Percentiles rank a stretch among this genome's conserved stretches.
phyloP scores from a whole-genome alignment of 2,329 filamentous ascomycete species.

The Hypoxylon sp. region DNA sequence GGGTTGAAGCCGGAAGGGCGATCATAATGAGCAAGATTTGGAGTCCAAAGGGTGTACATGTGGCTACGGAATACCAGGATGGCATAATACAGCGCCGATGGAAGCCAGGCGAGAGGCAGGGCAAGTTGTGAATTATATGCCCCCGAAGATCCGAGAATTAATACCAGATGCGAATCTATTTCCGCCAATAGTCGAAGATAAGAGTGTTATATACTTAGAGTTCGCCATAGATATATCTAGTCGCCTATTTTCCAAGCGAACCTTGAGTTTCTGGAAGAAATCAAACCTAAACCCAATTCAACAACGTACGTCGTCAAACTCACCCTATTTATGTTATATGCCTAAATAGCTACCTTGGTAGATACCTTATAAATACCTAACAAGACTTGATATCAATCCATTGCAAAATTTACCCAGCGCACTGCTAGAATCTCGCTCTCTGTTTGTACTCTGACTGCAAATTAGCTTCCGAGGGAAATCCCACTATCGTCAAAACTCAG shows the following conservation, averaged over 20 bases:
- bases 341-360: no score
- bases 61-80: slow-evolving; percentile 70
- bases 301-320: no score
- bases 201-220: neutral
- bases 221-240: neutral
- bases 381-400: no score
- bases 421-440: no score
- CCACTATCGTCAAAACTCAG: neutral
- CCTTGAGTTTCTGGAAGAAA: no score
- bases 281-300: no score
- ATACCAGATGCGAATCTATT: neutral
- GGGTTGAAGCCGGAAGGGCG: slow-evolving; percentile 63
- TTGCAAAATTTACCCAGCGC: no score
- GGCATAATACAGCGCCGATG: slow-evolving; percentile 59
- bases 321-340: no score
- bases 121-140: slow-evolving; percentile 48
- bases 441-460: no score
- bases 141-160: neutral
- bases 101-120: slow-evolving; percentile 41
- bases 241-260: no score
- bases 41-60: slow-evolving; percentile 67
- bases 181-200: neutral
- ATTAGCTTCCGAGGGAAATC: neutral
- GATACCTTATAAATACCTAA: no score
- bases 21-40: slow-evolving; percentile 67